phyloP scores from a whole-genome alignment of 768 basidiomycete species.

The Lactarius vividus region DNA sequence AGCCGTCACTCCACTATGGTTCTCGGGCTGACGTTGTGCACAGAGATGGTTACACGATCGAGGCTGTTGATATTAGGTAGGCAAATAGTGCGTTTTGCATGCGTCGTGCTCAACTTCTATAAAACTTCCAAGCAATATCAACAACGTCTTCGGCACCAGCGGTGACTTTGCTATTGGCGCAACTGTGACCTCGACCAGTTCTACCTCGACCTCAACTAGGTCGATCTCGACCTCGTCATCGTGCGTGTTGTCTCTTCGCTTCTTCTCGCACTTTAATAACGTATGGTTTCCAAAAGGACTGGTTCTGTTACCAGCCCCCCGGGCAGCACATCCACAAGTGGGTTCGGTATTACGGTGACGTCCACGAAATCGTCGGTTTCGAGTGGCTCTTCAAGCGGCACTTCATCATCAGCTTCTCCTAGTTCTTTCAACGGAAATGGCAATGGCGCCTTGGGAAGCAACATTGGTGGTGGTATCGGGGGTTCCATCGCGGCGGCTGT shows the following conservation, averaged over 20 bases:
- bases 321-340: neutral
- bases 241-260: slow-evolving; percentile 1
- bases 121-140: slow-evolving; percentile 16
- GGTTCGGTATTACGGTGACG: neutral
- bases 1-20: neutral
- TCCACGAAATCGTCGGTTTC: neutral
- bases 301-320: slow-evolving; percentile 12
- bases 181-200: slow-evolving; percentile 14
- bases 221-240: neutral
- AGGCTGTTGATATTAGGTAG: slow-evolving; percentile 23
- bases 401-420: slow-evolving; percentile 6
- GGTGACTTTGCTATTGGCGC: slow-evolving; percentile 3
- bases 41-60: slow-evolving; percentile 19
- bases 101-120: neutral
- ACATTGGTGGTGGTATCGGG: neutral
- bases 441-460: slow-evolving; percentile 9
- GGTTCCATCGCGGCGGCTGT: slow-evolving; percentile 10
- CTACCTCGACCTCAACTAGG: slow-evolving; percentile 5
- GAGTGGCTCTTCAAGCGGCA: neutral
- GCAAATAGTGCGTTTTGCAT: neutral
- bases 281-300: slow-evolving; percentile 1
- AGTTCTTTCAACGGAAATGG: slow-evolving; percentile 22
- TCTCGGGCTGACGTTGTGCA: neutral
- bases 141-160: slow-evolving; percentile 2
- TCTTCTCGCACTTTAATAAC: neutral